Evolutionary conservation across 2,329 filamentous ascomycete species (phyloP).

Genomic region (Penicillium sp.): DNA sequence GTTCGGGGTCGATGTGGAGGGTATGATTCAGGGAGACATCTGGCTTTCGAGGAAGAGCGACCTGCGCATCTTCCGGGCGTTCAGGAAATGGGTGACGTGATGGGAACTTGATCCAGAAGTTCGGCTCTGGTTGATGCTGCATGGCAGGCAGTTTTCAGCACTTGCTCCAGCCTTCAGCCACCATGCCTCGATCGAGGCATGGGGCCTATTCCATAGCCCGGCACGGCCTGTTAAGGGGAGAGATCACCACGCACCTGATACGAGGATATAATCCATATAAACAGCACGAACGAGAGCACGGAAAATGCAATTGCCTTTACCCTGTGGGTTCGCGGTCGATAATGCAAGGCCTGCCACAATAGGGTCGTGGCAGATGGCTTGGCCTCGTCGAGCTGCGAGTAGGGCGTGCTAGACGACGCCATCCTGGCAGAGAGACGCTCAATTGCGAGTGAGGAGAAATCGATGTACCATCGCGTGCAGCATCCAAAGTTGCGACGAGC

Average conservation of each 20-base stretch:
- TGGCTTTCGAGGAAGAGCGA: constrained; percentile 26
- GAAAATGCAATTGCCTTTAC: constrained; percentile 27
- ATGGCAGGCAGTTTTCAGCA: background rate
- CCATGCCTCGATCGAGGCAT: constrained; percentile 1
- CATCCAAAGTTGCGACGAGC: background rate
- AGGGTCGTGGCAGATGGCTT: constrained; percentile 26
- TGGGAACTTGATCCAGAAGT: constrained; percentile 39
- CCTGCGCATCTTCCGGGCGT: constrained; percentile 35
- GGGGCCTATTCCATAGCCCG: background rate
- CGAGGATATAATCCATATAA: constrained; percentile 25
- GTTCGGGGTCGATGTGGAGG: constrained; percentile 32
- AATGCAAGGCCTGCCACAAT: constrained; percentile 29
- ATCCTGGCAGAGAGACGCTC: constrained; percentile 21
- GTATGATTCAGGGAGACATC: constrained; percentile 29
- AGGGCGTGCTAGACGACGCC: constrained; percentile 28
- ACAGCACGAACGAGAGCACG: constrained; percentile 27
- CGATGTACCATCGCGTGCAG: constrained; percentile 14
- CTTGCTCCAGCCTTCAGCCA: background rate
- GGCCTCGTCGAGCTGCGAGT: constrained; percentile 29
- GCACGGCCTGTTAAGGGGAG: background rate
- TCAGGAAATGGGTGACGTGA: constrained; percentile 34
- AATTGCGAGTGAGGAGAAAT: background rate
- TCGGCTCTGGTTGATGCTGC: constrained; percentile 27
- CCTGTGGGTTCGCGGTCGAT: constrained; percentile 31
- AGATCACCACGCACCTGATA: constrained; percentile 24